Percentiles rank a stretch among this genome's conserved stretches.
phyloP scores from a whole-genome alignment of 179 eudicot genomes.

The Silene noctiflora region DNA sequence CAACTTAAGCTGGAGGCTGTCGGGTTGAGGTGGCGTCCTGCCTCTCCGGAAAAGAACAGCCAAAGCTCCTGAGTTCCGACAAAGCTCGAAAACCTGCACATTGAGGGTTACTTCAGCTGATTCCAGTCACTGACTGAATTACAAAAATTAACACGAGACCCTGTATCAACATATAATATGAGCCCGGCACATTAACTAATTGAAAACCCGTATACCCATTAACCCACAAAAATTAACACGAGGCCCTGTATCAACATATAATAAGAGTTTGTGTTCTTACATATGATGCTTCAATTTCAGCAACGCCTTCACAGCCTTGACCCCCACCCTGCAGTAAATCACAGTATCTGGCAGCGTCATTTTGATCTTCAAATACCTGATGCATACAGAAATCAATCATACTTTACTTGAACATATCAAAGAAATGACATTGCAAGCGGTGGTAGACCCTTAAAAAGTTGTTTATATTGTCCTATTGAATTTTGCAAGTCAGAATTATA shows the following conservation, averaged over 20 bases:
- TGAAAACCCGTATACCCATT: too few species aligned
- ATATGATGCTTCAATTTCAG: conserved; percentile 94
- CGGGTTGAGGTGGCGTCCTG: conserved; percentile 88
- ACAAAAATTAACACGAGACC: background rate
- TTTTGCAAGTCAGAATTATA: background rate
- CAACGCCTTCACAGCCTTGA: conserved; percentile 91
- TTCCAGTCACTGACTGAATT: background rate
- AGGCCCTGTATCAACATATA: too few species aligned
- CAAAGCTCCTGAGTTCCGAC: conserved; percentile 71
- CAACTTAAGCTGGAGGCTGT: conserved; percentile 75
- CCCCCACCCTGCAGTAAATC: conserved; percentile 88
- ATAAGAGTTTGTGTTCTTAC: conserved; percentile 42
- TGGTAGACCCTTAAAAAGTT: background rate
- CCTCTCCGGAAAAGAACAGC: conserved; percentile 93
- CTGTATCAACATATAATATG: background rate
- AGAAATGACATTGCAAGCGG: background rate
- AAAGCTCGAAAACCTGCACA: conserved; percentile 82
- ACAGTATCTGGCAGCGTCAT: conserved; percentile 82
- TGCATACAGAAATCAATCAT: background rate
- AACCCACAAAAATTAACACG: background rate
- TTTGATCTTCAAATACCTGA: conserved; percentile 92
- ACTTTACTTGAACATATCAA: background rate
- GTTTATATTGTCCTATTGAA: background rate
- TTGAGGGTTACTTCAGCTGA: background rate
- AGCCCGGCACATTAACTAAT: too few species aligned